A percentile compares a stretch with the other conserved stretches of the same genome.
Evolutionary conservation across 1,139 yeast genomes (phyloP).

Genomic region (Taphrina communis): DNA sequence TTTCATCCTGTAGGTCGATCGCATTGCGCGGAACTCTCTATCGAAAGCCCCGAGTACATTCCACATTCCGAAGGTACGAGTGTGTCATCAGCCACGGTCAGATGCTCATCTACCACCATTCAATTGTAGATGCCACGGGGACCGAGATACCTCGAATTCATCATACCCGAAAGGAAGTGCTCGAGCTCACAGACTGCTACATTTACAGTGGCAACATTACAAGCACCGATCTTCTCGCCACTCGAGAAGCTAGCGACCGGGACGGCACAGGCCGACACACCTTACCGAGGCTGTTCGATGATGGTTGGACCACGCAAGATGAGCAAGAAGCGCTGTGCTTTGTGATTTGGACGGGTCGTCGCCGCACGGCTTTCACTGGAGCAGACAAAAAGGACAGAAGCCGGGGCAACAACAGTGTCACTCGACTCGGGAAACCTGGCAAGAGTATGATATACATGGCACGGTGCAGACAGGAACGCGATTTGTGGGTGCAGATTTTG

Average conservation of each 20-base stretch:
- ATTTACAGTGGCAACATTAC: conserved; percentile 74
- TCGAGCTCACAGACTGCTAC: conserved; percentile 72
- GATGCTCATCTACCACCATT: conserved; percentile 52
- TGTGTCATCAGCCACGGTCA: conserved; percentile 75
- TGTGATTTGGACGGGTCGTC: conserved; percentile 81
- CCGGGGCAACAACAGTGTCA: conserved; percentile 48
- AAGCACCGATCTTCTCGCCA: conserved; percentile 49
- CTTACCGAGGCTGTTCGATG: conserved; percentile 73
- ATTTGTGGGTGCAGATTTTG: conserved; percentile 75
- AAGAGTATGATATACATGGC: conserved; percentile 76
- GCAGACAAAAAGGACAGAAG: conserved; percentile 33
- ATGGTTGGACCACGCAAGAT: conserved; percentile 85
- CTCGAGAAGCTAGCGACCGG: conserved; percentile 41
- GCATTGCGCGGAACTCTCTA: conserved; percentile 67
- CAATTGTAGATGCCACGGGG: conserved; percentile 53
- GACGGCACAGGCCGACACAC: conserved; percentile 57
- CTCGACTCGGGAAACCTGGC: conserved; percentile 71
- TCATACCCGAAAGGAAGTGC: conserved; percentile 46
- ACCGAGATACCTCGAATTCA: conserved; percentile 41
- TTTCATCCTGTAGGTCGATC: conserved; percentile 66
- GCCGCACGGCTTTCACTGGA: conserved; percentile 48
- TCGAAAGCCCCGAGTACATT: conserved; percentile 71
- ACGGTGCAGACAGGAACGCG: conserved; percentile 80
- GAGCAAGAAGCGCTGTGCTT: conserved; percentile 75
- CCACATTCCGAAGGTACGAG: conserved; percentile 65